Conservation (phyloP, 345 rosid species). For the Hypericum androsaemum region DNA sequence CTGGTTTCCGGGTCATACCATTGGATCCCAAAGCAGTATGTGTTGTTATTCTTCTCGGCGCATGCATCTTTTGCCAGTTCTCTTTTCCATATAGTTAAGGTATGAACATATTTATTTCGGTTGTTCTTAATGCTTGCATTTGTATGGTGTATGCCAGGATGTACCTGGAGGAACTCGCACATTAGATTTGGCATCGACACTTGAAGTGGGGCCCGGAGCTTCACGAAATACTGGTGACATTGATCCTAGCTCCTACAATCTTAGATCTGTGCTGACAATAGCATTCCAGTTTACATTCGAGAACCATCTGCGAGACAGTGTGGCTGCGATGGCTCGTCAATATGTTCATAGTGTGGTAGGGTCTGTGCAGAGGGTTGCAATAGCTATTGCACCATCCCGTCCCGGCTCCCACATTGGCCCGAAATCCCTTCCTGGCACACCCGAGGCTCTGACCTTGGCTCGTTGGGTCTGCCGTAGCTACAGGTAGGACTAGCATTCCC, state of each 20-base stretch:
- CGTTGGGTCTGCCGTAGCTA: neutral
- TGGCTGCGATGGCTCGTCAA: slow-evolving; percentile 2
- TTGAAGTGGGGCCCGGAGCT: neutral
- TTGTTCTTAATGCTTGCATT: no score
- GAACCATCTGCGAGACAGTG: neutral
- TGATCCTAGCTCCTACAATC: neutral
- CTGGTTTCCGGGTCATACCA: slow-evolving; percentile 3
- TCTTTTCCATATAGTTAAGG: neutral
- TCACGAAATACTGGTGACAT: neutral
- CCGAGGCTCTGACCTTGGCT: slow-evolving; percentile 3
- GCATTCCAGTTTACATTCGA: slow-evolving; percentile 6
- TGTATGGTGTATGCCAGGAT: neutral
- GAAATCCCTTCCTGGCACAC: neutral
- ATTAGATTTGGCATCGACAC: neutral
- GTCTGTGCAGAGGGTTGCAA: slow-evolving; percentile 5
- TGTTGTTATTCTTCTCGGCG: neutral
- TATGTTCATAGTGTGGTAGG: neutral
- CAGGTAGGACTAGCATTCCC: neutral
- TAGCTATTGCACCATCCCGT: neutral
- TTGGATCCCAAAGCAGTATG: neutral
- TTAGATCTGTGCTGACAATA: slow-evolving; percentile 1
- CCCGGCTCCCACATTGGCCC: neutral
- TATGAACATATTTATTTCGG: no score
- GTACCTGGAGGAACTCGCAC: neutral
- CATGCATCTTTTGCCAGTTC: neutral